Evolutionary conservation across 208 protist genomes (phyloP), one percentile per base, ranked within the genome.

Genomic region (Spongospora subterranea): DNA sequence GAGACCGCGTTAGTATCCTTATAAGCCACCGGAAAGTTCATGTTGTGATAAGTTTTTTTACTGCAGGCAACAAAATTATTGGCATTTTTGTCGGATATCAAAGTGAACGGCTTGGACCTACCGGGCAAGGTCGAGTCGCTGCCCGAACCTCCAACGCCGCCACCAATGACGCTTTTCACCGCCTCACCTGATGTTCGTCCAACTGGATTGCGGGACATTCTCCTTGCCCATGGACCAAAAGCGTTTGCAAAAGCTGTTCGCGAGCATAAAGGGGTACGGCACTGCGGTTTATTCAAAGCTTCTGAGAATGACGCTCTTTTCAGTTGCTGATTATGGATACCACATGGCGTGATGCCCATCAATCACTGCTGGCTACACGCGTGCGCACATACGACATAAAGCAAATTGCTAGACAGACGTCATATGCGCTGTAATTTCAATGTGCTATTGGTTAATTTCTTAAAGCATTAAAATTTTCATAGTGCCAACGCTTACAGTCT

Each of bases 321-420:
- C n/a, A 54, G 46, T 1, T 96, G 32, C 94, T 97, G 40, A 66
- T 97, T 50, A 97, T 94, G 60, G 96, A 98, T 93, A 98, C 96
- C 0, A 98, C 96, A 40, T 94, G 95, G 94, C 93, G 95, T 89
- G 96, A 97, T 92, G 94, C 94, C 38, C 96, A 97, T 92, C 96
- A 98, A 93, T 96, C 94, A 20, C 93, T 98, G 32, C 93, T 98
- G 17, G 96, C 96, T 38, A 98, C 96, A 24, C 93, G 96, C 77
- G 93, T 98, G 38, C 77, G 96, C 40, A 98, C 96, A n/a, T 76
- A 90, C 38, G 96, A 98, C 89, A 93, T 98, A 39, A 0, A 95
- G 20, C 46, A 46, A 0, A 95, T 96, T 90, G 95, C 96, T 0
- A 82, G 35, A 35, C 17, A 6, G 17, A 82, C 71, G 17, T 82